phyloP scores from a whole-genome alignment of 2,329 filamentous ascomycete genomes.

The Emericellopsis cladophorae region DNA sequence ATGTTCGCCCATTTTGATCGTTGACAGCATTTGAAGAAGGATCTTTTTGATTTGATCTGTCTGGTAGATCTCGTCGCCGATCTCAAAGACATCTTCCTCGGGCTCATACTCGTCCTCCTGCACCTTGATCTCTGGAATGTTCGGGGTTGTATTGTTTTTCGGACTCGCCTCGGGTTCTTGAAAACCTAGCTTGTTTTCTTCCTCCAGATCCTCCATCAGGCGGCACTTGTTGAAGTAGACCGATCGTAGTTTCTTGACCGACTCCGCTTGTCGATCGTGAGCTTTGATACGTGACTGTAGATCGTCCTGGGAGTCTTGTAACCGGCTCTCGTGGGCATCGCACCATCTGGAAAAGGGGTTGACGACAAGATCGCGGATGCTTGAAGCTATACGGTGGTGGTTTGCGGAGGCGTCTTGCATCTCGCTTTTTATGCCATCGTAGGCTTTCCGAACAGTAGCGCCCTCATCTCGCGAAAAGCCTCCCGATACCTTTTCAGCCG shows the following conservation, averaged over 20 bases:
- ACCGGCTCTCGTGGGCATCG: conserved; percentile 80
- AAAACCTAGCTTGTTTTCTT: conserved; percentile 97
- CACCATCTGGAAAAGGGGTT: conserved; percentile 93
- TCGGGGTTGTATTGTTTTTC: conserved; percentile 29
- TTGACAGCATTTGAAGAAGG: conserved; percentile 72
- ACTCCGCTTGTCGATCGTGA: conserved; percentile 82
- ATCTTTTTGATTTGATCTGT: conserved; percentile 87
- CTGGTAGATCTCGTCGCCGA: conserved; percentile 78
- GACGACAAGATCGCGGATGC: conserved; percentile 90
- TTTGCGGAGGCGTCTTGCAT: conserved; percentile 85
- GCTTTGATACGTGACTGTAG: conserved; percentile 82
- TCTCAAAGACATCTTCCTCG: conserved; percentile 78
- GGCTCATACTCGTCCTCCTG: conserved; percentile 42
- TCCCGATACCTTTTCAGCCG: conserved; percentile 67
- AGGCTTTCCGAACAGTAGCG: conserved; percentile 92
- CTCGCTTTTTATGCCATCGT: conserved; percentile 82
- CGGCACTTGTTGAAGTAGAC: conserved; percentile 99
- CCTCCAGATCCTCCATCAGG: conserved; percentile 87
- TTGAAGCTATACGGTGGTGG: conserved; percentile 92
- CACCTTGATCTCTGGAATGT: conserved; percentile 80
- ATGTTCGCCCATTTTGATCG: conserved; percentile 75
- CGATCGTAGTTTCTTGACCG: conserved; percentile 84
- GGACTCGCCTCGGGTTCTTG: conserved; percentile 66
- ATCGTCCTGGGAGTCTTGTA: conserved; percentile 91
- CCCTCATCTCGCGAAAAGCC: conserved; percentile 90